These are phyloP conservation scores for Alopecurus myosuroides DNA, from an alignment of 176 grass and related monocot species.

Conservation along the genomic window DNA sequence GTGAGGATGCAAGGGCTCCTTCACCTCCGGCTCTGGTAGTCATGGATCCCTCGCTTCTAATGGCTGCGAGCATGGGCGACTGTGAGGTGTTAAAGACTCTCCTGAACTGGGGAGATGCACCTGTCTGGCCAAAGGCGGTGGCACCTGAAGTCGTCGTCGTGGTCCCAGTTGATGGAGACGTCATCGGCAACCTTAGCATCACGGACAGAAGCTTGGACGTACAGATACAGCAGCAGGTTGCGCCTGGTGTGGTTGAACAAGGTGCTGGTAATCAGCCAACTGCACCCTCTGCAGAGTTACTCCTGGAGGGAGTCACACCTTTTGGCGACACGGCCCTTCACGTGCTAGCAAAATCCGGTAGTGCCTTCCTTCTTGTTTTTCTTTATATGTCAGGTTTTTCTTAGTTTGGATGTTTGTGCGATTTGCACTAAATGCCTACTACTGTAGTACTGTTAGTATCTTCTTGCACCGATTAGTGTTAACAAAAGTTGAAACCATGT, in stretches of 20 bases:
- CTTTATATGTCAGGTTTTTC: not conserved
- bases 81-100: not conserved
- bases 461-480: not conserved
- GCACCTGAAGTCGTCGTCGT: not conserved
- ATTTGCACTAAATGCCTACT: not conserved
- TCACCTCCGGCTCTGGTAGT: not conserved
- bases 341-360: not conserved
- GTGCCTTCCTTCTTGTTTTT: not conserved
- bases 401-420: not conserved
- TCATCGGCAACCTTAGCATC: not conserved
- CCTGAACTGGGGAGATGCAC: not conserved
- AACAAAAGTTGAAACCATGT: not conserved
- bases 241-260: not conserved
- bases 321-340: not conserved
- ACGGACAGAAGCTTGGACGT: not conserved
- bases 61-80: not conserved
- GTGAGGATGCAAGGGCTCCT: not conserved
- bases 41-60: not conserved
- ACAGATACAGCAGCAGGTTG: too few relatives aligned
- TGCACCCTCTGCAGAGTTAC: not conserved
- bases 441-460: not conserved
- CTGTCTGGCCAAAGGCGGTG: not conserved
- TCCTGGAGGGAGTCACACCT: not conserved
- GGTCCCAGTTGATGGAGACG: not conserved
- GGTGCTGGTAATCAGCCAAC: not conserved